A percentile compares a stretch with the other conserved stretches of the same genome.
Evolutionary conservation across 2,329 filamentous ascomycete genomes (phyloP).

Genomic region (Meredithiella fracta): DNA sequence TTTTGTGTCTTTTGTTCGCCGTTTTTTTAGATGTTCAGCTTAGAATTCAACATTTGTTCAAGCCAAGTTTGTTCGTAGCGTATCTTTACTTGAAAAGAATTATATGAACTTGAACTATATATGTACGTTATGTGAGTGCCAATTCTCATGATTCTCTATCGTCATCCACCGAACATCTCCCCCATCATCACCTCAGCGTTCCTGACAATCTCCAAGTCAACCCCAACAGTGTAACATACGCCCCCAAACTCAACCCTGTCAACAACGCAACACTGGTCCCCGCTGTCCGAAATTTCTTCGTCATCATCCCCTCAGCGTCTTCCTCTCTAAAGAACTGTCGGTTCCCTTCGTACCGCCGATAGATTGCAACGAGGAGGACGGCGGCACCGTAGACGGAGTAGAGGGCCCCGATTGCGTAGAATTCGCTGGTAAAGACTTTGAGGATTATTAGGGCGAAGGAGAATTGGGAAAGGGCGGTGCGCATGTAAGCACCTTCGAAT

Average conservation of each 20-base stretch:
- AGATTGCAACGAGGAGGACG: slow-evolving; percentile 66
- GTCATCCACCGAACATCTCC: not conserved
- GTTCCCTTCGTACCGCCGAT: slow-evolving; percentile 81
- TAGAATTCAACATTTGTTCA: no score
- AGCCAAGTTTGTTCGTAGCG: no score
- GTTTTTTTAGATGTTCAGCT: no score
- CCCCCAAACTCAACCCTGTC: slow-evolving; percentile 37
- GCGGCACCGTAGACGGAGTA: slow-evolving; percentile 85
- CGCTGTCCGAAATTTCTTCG: slow-evolving; percentile 44
- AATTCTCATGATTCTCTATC: no score
- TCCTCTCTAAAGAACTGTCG: slow-evolving; percentile 64
- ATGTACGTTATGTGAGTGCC: no score
- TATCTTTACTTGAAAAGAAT: no score
- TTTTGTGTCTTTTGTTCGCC: no score
- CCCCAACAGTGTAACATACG: slow-evolving; percentile 40
- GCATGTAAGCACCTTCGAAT: slow-evolving; percentile 92
- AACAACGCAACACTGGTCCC: slow-evolving; percentile 45
- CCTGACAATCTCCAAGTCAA: slow-evolving; percentile 29
- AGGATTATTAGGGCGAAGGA: slow-evolving; percentile 87
- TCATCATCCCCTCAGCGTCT: slow-evolving; percentile 22
- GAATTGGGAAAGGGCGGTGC: slow-evolving; percentile 87
- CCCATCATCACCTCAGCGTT: not conserved
- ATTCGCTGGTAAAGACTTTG: slow-evolving; percentile 92
- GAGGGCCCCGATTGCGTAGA: slow-evolving; percentile 91
- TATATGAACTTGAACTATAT: no score